Base-by-base conservation (phyloP, 192 early-diverging fungal genomes). In the Rhizophagus prolifer region DNA sequence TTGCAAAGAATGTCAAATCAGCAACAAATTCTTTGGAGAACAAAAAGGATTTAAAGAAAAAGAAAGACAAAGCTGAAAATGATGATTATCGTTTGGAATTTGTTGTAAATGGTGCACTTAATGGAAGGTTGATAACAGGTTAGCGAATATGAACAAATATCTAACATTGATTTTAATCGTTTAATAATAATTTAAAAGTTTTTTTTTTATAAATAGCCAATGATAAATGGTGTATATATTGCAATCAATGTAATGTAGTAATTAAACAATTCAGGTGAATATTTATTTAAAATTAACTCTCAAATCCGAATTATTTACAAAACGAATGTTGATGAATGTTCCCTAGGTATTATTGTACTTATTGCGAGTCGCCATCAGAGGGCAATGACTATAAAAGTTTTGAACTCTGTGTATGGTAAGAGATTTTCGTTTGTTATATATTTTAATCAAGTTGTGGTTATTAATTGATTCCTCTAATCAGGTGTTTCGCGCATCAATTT, bases 221-320 rank as follows among this genome's bases (percentile, higher is more conserved):
- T 23, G 77, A 78, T 38, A 70, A 84, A 34, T 91, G 89, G 89
- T 86, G 85, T 54, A 88, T 94, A 26, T 89, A 89, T 68, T 96
- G 95, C 82, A 91, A 95, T 69, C 85, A 87, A 76, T 96, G 95
- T 79, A 84, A 86, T 54, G 83, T 93, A n/a, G 85, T 91, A 10
- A 94, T 96, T 75, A 88, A 90, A 54, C 91, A 94, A 47, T 92
- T 91, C 69, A 81, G 93, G 65, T 95, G 92, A 12, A 77, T 77
- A 26, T 16, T 36, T 28, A 5, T 31, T 34, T 13, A 9, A 47
- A 64, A 26, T 12, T 30, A 4, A 64, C 9, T 8, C 25, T 26
- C 31, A 63, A 67, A 13, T 0, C 19, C 19, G 26, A 21, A 16
- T 21, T 1, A 21, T 16, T 6, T 34, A 16, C 21, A 41, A 7